Base-by-base conservation (phyloP, 2,329 filamentous ascomycete species). In the Fusarium napiforme region DNA sequence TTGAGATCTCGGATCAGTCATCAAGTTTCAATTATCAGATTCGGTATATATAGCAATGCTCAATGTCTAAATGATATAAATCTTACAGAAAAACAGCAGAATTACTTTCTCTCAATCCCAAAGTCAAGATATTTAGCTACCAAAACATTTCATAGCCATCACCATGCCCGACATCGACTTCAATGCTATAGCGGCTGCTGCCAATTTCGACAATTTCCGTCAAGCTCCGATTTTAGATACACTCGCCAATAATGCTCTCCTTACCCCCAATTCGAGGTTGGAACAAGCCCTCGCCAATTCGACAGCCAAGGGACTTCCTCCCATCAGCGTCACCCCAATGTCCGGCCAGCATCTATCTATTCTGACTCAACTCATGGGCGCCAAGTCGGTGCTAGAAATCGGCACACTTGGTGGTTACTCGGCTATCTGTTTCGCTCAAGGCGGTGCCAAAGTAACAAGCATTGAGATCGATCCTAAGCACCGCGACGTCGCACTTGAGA, bases 321-420 rank as follows among this genome's bases (percentile, higher is more conserved):
- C 79, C 53, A 84, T 85, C 67, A 78, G 77, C 47, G 78, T 84
- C 42, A 78, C 78, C 7, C 75, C 79, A 2, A 73, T 80, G 14
- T 76, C 82, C 47, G 84, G 82, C 36, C 82, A 83, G 61, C 81
- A 80, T 52, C 78, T 86, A 14, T 78, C 83, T 16, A 72, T 86
- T 19, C 83, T 84, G 49, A 79, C 79, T 57, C 79, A 80, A 50
- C 68, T 83, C 39, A 79, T 81, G 2, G 71, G 77, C 28, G 82
- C 81, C 42, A 81, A 81, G 60, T 74, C 79, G 9, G 80, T 86
- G 5, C 84, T 90, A 40, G 88, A 90, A 75, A 80, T 90, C 53
- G 88, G 88, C 30, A 89, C 87, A 0, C 77, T 90, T 32, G 87
- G 87, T 18, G 88, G 84, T 12, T 90, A 88, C 77, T 85, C 84